Percentiles rank a stretch among this genome's conserved stretches.
Evolutionary conservation across 2,329 filamentous ascomycete genomes (phyloP).

Genomic region (Pseudopithomyces chartarum): DNA sequence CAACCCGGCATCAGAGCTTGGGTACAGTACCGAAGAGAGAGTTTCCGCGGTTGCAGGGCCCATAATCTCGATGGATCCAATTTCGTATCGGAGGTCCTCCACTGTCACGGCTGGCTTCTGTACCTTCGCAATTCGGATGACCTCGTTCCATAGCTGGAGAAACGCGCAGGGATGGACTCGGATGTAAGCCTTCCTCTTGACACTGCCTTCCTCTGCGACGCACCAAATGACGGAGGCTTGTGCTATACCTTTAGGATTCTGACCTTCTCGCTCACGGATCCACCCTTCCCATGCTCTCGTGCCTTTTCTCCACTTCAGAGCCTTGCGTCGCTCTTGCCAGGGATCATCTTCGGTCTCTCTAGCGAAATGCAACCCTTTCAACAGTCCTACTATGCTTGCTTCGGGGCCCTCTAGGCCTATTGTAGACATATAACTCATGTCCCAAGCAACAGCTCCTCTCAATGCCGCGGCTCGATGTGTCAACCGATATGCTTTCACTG

Average conservation of each 20-base stretch:
- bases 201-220: constrained; percentile 24
- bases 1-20: constrained; percentile 30
- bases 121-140: constrained; percentile 62
- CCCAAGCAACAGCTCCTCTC: constrained; percentile 84
- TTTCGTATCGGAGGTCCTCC: constrained; percentile 72
- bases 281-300: constrained; percentile 63
- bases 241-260: constrained; percentile 63
- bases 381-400: constrained; percentile 66
- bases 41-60: constrained; percentile 81
- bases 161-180: constrained; percentile 85
- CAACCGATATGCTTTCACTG: constrained; percentile 85
- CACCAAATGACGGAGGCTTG: constrained; percentile 80
- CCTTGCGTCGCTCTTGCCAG: constrained; percentile 59
- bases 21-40: constrained; percentile 70
- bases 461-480: constrained; percentile 80
- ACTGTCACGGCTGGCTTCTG: constrained; percentile 66
- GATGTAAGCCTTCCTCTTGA: constrained; percentile 65
- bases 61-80: constrained; percentile 72
- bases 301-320: constrained; percentile 72
- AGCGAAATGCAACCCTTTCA: constrained; percentile 65
- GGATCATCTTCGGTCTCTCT: constrained; percentile 59
- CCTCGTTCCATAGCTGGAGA: constrained; percentile 67
- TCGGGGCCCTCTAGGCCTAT: constrained; percentile 74
- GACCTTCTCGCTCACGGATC: constrained; percentile 60
- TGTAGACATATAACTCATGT: constrained; percentile 92